Evolutionary conservation across 163 green algal species (phyloP).

Genomic region (Trebouxia gelatinosa): DNA sequence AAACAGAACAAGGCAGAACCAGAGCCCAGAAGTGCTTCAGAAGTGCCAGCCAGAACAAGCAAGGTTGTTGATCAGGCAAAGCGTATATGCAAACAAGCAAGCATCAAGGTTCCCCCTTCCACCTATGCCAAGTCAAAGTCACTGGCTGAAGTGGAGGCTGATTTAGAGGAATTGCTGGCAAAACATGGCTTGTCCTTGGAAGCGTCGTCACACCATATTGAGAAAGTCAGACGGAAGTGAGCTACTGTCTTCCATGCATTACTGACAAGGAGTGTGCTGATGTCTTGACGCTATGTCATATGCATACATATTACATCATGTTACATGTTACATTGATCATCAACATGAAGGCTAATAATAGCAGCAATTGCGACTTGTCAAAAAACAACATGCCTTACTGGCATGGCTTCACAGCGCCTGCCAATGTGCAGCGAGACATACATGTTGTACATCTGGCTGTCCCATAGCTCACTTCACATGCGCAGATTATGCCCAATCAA

Average conservation of each 20-base stretch:
- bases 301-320: not conserved
- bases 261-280: too few species aligned
- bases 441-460: not conserved
- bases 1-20: not conserved
- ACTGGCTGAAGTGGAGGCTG: not conserved
- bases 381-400: not conserved
- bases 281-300: not conserved
- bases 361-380: not conserved
- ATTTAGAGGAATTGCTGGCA: not conserved
- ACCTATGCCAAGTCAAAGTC: conserved; percentile 47
- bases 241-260: not conserved
- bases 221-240: not conserved
- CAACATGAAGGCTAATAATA: not conserved
- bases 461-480: too few species aligned
- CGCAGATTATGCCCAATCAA: not conserved
- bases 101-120: conserved; percentile 47
- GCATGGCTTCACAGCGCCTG: too few species aligned
- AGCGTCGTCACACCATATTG: conserved; percentile 1
- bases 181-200: not conserved
- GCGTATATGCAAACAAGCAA: conserved; percentile 42
- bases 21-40: not conserved
- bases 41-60: conserved; percentile 34
- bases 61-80: conserved; percentile 33
- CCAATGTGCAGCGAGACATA: not conserved
- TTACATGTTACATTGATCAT: not conserved